Evolutionary conservation across 2,329 filamentous ascomycete genomes (phyloP).

Genomic region (Stemphylium vesicarium): DNA sequence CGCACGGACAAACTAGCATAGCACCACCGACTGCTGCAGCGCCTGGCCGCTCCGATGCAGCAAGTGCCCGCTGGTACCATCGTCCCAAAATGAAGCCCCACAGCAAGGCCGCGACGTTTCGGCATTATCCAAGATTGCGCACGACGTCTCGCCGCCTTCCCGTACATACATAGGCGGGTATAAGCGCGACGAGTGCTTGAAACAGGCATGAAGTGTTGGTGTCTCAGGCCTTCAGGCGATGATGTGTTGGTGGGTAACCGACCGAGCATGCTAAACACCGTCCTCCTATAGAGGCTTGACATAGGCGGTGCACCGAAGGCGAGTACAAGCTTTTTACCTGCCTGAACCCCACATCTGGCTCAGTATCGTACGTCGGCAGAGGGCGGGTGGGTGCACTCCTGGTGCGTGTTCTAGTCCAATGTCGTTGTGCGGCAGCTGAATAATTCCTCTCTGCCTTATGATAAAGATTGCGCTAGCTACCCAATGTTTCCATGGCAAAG

Average conservation of each 20-base stretch:
- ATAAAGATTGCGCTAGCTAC: neutral
- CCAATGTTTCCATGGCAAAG: neutral
- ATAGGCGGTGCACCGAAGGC: neutral
- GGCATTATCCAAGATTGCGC: slow-evolving; percentile 33
- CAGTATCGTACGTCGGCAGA: neutral
- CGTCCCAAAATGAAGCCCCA: slow-evolving; percentile 31
- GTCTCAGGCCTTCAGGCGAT: neutral
- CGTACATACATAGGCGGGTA: neutral
- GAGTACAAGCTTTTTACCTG: slow-evolving; percentile 5
- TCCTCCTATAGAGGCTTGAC: neutral
- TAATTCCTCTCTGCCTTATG: neutral
- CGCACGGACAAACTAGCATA: neutral
- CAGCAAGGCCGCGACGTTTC: slow-evolving; percentile 26
- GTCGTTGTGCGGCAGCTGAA: neutral
- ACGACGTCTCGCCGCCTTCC: slow-evolving; percentile 19
- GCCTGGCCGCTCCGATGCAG: slow-evolving; percentile 4
- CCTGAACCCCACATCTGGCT: slow-evolving; percentile 2
- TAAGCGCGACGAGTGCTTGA: slow-evolving; percentile 2
- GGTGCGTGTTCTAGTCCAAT: neutral
- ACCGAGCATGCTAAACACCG: slow-evolving; percentile 1
- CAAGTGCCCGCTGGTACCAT: slow-evolving; percentile 17
- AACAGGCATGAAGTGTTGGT: slow-evolving; percentile 3
- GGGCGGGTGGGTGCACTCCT: neutral
- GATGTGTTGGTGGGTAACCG: slow-evolving; percentile 1
- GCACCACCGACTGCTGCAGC: neutral